These are phyloP conservation scores for Fusarium multiceps DNA, from an alignment of 2,329 filamentous ascomycete species.

Conservation along the genomic window DNA sequence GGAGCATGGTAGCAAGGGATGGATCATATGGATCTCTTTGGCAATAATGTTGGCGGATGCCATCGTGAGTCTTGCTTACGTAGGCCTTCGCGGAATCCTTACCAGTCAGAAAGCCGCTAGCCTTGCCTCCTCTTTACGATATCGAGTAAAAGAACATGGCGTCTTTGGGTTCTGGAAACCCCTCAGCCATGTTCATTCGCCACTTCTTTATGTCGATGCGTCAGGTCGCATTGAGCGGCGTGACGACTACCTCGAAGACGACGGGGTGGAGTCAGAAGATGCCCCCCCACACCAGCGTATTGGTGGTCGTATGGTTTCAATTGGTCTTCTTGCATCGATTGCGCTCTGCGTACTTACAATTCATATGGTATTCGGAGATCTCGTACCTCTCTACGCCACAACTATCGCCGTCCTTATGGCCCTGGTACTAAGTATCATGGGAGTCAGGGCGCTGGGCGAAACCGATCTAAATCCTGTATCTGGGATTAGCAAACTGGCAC, in stretches of 20 bases:
- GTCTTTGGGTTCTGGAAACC: slow-evolving; percentile 37
- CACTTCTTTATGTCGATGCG: slow-evolving; percentile 31
- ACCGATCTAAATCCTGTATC: slow-evolving; percentile 97
- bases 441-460: slow-evolving; percentile 75
- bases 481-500: slow-evolving; percentile 95
- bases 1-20: slow-evolving; percentile 94
- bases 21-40: slow-evolving; percentile 97
- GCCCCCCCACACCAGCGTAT: slow-evolving; percentile 87
- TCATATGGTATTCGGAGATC: slow-evolving; percentile 81
- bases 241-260: slow-evolving; percentile 14
- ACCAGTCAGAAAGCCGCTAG: slow-evolving; percentile 15
- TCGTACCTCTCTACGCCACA: slow-evolving; percentile 83
- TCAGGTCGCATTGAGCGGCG: slow-evolving; percentile 4
- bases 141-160: slow-evolving; percentile 35
- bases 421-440: slow-evolving; percentile 80
- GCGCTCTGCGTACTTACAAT: slow-evolving; percentile 84
- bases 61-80: slow-evolving; percentile 85
- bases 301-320: slow-evolving; percentile 73
- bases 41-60: slow-evolving; percentile 98
- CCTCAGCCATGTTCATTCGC: slow-evolving; percentile 40
- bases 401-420: slow-evolving; percentile 86
- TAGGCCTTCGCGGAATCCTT: slow-evolving; percentile 72
- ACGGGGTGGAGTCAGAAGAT: slow-evolving; percentile 72
- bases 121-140: slow-evolving; percentile 7
- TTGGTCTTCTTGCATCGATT: slow-evolving; percentile 82